phyloP scores from a whole-genome alignment of 768 basidiomycete species.

The Kwoniella dejecticola region DNA sequence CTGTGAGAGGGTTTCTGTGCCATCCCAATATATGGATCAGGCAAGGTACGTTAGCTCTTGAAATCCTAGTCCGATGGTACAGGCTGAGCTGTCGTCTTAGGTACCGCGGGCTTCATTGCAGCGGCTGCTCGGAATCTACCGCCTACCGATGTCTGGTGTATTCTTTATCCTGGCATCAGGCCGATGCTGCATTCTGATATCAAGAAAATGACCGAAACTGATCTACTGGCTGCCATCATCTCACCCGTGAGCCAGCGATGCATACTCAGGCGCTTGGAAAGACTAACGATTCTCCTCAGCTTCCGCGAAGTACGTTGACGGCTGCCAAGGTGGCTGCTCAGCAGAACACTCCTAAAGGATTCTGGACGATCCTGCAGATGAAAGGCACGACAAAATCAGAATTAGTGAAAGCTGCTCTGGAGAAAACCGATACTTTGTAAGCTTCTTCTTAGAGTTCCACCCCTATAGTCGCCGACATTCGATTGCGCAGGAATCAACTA shows the following conservation, averaged over 20 bases:
- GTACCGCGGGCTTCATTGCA: slow-evolving; percentile 82
- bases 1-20: slow-evolving; percentile 78
- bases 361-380: slow-evolving; percentile 66
- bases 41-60: slow-evolving; percentile 62
- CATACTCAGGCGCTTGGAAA: background rate
- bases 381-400: slow-evolving; percentile 26
- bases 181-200: slow-evolving; percentile 85
- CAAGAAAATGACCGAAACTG: slow-evolving; percentile 69
- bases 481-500: slow-evolving; percentile 9
- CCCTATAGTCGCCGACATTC: slow-evolving; percentile 4
- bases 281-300: slow-evolving; percentile 50
- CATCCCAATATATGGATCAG: slow-evolving; percentile 96
- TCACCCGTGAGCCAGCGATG: slow-evolving; percentile 65
- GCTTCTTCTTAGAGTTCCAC: slow-evolving; percentile 12
- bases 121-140: slow-evolving; percentile 81
- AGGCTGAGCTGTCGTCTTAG: slow-evolving; percentile 57
- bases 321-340: slow-evolving; percentile 86
- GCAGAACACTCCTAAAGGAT: slow-evolving; percentile 74
- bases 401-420: slow-evolving; percentile 25
- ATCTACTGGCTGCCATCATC: slow-evolving; percentile 74
- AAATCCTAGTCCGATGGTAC: background rate
- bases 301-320: slow-evolving; percentile 75
- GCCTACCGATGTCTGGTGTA: slow-evolving; percentile 91
- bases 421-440: slow-evolving; percentile 14
- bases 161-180: slow-evolving; percentile 85